Evolutionary conservation across 768 basidiomycete genomes (phyloP).

Genomic region (Suillus occidentalis): DNA sequence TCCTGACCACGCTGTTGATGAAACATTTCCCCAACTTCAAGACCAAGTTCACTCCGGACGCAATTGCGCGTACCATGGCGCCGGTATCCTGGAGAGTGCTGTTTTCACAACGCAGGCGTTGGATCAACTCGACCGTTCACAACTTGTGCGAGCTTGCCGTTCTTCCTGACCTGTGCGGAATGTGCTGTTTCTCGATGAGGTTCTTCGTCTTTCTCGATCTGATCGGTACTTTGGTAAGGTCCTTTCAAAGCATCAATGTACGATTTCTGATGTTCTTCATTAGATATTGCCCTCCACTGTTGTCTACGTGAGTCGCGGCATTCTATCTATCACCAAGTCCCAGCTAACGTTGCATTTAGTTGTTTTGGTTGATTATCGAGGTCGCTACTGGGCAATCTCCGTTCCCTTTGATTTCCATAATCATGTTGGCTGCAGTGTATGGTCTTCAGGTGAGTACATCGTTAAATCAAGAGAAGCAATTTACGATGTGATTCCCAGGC

Average conservation of each 20-base stretch:
- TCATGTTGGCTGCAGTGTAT: constrained; percentile 68
- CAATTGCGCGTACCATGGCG: constrained; percentile 60
- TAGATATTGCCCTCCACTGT: constrained; percentile 62
- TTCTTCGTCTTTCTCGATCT: constrained; percentile 71
- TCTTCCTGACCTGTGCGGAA: constrained; percentile 62
- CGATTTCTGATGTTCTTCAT: constrained; percentile 11
- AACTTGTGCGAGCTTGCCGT: constrained; percentile 66
- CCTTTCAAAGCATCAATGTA: not conserved
- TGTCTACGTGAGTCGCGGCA: constrained; percentile 48
- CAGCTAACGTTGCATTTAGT: constrained; percentile 30
- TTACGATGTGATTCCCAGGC: constrained; percentile 32
- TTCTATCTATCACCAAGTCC: constrained; percentile 7
- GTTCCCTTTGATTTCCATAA: constrained; percentile 61
- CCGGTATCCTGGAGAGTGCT: constrained; percentile 62
- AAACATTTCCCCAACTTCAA: constrained; percentile 71
- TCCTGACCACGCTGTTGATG: constrained; percentile 64
- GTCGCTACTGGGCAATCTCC: constrained; percentile 53
- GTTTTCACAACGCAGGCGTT: constrained; percentile 67
- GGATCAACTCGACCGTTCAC: constrained; percentile 75
- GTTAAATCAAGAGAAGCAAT: constrained; percentile 3
- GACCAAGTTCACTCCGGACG: constrained; percentile 69
- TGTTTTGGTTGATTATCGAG: constrained; percentile 60
- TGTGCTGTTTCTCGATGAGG: constrained; percentile 76
- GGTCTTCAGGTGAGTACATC: constrained; percentile 54
- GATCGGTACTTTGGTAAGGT: constrained; percentile 55